phyloP scores from a whole-genome alignment of 2,329 filamentous ascomycete species.

The Talaromyces islandicus region DNA sequence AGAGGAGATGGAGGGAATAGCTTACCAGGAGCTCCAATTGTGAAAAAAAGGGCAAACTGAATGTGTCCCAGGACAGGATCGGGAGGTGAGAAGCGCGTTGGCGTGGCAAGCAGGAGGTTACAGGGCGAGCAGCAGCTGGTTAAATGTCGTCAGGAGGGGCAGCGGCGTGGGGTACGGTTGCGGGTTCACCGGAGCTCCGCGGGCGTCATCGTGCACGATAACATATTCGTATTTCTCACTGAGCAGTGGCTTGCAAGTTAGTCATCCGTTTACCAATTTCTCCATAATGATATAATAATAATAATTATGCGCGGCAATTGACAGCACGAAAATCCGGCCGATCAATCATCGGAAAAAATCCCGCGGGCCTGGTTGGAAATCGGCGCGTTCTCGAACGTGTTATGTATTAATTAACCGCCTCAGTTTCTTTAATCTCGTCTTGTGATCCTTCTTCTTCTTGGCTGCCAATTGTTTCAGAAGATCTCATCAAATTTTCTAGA shows the following conservation, averaged over 20 bases:
- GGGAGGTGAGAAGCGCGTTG: neutral
- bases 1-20: neutral
- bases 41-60: neutral
- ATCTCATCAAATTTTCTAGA: neutral
- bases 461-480: no score
- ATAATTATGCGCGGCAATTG: neutral
- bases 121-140: neutral
- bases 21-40: neutral
- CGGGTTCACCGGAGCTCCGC: neutral
- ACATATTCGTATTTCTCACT: neutral
- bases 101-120: neutral
- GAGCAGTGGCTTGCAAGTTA: neutral
- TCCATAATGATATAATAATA: neutral
- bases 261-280: neutral
- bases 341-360: neutral
- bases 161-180: neutral
- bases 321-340: neutral
- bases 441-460: neutral
- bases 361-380: neutral
- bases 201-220: neutral
- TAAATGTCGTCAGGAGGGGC: slow-evolving; percentile 4
- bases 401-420: neutral
- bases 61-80: neutral
- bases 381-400: neutral
- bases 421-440: neutral